These are phyloP conservation scores for Cyberlindnera xishuangbannaensis DNA, from an alignment of 805 yeast species.

Conservation along the genomic window DNA sequence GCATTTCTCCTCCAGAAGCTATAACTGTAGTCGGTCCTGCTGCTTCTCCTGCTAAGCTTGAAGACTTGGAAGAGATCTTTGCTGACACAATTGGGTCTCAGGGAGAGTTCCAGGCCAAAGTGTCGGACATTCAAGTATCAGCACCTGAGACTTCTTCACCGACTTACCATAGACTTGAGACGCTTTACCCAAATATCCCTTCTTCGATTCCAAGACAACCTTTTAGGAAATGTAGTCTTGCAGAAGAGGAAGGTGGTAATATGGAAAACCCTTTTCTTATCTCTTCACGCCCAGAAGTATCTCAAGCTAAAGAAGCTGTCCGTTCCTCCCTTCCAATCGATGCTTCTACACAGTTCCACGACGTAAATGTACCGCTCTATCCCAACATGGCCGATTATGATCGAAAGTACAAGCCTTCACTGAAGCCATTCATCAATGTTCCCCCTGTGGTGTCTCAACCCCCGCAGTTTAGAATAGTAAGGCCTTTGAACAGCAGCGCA, in stretches of 20 bases:
- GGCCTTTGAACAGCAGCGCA: too few species aligned
- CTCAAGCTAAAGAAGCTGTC: background rate
- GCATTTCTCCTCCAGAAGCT: too few species aligned
- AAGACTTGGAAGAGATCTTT: constrained; percentile 14
- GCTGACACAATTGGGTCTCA: too few species aligned
- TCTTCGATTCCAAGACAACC: too few species aligned
- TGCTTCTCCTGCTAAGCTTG: too few species aligned
- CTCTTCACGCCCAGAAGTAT: background rate
- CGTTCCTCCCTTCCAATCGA: background rate
- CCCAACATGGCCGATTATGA: background rate
- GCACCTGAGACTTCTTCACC: constrained; percentile 26
- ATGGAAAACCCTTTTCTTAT: background rate
- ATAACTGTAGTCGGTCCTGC: too few species aligned
- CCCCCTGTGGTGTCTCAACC: too few species aligned
- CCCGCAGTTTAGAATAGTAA: too few species aligned
- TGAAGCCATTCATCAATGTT: too few species aligned
- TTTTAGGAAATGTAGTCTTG: too few species aligned
- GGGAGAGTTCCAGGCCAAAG: too few species aligned
- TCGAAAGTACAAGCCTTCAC: too few species aligned
- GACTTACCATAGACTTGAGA: constrained; percentile 23
- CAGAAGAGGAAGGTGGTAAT: background rate
- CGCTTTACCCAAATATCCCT: constrained; percentile 8
- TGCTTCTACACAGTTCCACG: background rate
- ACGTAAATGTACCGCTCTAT: background rate
- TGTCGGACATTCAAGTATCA: constrained; percentile 11